Base-by-base conservation (phyloP, 1,139 yeast species). In the Candida tunisiensis region DNA sequence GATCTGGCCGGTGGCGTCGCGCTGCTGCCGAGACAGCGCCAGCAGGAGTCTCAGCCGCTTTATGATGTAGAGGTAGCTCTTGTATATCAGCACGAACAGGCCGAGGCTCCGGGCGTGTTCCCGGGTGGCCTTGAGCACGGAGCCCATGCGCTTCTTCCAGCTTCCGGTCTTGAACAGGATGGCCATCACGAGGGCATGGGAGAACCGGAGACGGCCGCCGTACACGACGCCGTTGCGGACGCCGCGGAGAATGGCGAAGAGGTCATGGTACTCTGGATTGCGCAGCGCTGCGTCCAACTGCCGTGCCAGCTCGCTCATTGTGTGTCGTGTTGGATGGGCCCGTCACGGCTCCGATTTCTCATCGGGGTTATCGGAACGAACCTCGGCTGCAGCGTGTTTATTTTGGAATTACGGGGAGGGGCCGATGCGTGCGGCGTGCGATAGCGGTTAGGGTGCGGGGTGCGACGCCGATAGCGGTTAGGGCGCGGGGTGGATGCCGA, bases 141-240 rank as follows among this genome's bases (percentile, higher is more conserved):
- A 66, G 19, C 46, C 39, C 26, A 70, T 36, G 28, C 78, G 47
- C 13, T 69, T 66, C 25, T 48, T 44, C 22, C 64, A 28, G 2
- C 69, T 67, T 13, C 59, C 60, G 9, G 41, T 38, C 28, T 69
- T 58, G 49, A 65, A 74, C 25, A 64, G 58, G 28, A 66, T 51
- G 34, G 65, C 71, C 51, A 75, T 69, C 25, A 73, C 82, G 29
- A 73, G 47, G 1, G 85, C 74, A 50, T 78, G 92, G 28, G 77
- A 65, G 45, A 78, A 75, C 31, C 92, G 56, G 24, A 77, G 56
- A 38, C 74, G 63, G 10, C 79, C 79, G 3, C 92, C 92, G 40
- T 77, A 78, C 22, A 13, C n/a, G n/a, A 20, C 11, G 14, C 58
- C 59, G 35, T 52, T 52, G 15, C 54, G 37, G 6, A 47, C 41